phyloP scores from a whole-genome alignment of 345 rosid genomes.

The Leavenworthia alabamica region DNA sequence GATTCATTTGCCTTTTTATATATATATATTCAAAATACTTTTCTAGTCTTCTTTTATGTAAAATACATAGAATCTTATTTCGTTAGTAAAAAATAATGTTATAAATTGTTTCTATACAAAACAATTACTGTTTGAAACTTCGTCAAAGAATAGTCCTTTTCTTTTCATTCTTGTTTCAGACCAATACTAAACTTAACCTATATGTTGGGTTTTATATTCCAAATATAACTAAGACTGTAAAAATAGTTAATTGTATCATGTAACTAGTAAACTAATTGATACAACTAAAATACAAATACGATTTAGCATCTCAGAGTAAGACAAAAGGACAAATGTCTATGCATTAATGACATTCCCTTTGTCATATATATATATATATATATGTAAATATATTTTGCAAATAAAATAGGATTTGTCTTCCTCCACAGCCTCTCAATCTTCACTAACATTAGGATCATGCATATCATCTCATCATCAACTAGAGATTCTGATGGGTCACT shows the following conservation, averaged over 20 bases:
- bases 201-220: too few relatives aligned
- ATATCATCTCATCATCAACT: neutral
- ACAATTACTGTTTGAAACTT: neutral
- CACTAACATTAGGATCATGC: conserved; percentile 5
- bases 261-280: too few relatives aligned
- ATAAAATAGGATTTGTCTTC: conserved; percentile 15
- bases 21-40: too few relatives aligned
- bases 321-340: conserved; percentile 2
- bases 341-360: conserved; percentile 19
- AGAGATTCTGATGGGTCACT: too few relatives aligned
- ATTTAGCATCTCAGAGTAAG: conserved; percentile 15
- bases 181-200: too few relatives aligned
- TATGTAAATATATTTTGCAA: neutral
- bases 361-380: neutral
- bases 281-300: conserved; percentile 6
- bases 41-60: neutral
- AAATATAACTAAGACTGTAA: too few relatives aligned
- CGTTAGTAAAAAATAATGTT: neutral
- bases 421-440: conserved; percentile 30
- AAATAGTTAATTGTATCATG: neutral
- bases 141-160: neutral
- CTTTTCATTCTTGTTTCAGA: too few relatives aligned
- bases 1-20: conserved; percentile 27
- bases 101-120: neutral
- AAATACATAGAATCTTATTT: neutral